Evolutionary conservation across 306 rosid genomes (phyloP), one percentile per base, ranked within the genome.

Genomic region (Canavalia ensiformis): DNA sequence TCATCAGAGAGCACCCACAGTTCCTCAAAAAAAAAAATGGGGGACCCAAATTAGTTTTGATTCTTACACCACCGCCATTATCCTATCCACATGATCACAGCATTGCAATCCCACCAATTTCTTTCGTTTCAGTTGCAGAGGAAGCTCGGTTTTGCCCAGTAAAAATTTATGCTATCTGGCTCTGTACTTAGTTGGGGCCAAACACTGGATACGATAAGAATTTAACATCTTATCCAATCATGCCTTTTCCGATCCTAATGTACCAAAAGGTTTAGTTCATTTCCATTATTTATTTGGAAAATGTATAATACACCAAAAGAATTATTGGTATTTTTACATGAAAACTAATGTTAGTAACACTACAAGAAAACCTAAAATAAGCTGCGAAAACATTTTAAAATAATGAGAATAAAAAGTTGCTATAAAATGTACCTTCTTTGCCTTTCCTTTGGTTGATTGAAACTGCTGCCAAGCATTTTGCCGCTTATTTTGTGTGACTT

Each of bases 391-490:
- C 64, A 3, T n/a, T 6, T 51, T 13, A 39, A 62, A 44, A 34
- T 31, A 31, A 42, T 47, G 67, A 79, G 70, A 51, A 64, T 45
- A 37, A 54, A 73, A 56, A 69, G 34, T 50, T 18, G 45, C 47
- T 18, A 70, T 25, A 41, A 68, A 55, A 79, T 66, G 35, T 83
- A 95, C 99, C 99, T 95, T 95, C 81, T 95, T 95, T 30, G 99
- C 50, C 88, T 95, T 95, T 80, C 99, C 99, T 88, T 93, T 95
- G 70, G 93, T 83, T 47, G 98, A 74, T 82, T 95, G 99, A 83
- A 95, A 95, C 84, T 95, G 98, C 91, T 95, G 99, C 99, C 99
- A 95, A 68, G 99, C 97, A 89, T 95, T 95, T 86, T 95, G 99
- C 69, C 99, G 89, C 85, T 95, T 95, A 84, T 95, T 95, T 79